Evolutionary conservation across 2,329 filamentous ascomycete genomes (phyloP).

Genomic region (Alternaria arbusti): DNA sequence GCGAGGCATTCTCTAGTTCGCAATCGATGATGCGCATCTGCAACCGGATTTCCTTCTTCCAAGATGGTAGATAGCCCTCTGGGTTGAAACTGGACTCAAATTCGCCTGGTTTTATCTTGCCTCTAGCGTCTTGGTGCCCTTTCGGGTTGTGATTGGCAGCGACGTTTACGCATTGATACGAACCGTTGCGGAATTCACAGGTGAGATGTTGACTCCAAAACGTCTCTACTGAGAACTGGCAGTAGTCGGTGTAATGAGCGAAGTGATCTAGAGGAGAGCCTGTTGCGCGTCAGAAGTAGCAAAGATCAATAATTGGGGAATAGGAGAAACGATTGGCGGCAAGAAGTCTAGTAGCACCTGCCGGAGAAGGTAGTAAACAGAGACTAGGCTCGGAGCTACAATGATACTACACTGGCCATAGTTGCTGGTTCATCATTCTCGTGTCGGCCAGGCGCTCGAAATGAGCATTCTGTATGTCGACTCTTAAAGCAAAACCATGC

Average conservation of each 20-base stretch:
- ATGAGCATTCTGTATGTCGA: not conserved
- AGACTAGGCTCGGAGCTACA: too few species aligned
- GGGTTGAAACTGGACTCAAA: conserved; percentile 45
- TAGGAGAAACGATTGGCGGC: not conserved
- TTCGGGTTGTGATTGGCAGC: conserved; percentile 46
- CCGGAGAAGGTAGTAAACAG: too few species aligned
- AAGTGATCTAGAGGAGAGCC: not conserved
- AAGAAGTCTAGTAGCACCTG: too few species aligned
- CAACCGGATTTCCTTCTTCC: not conserved
- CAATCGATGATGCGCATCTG: not conserved
- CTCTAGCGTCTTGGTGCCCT: conserved; percentile 55
- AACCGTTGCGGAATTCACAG: not conserved
- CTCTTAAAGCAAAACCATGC: too few species aligned
- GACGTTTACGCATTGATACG: conserved; percentile 41
- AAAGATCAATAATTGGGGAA: not conserved
- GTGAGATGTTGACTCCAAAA: not conserved
- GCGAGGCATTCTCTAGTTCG: not conserved
- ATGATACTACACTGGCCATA: too few species aligned
- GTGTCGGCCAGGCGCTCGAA: too few species aligned
- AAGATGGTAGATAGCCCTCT: conserved; percentile 13
- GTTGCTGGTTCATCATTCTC: too few species aligned
- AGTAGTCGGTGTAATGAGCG: conserved; percentile 29
- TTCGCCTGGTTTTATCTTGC: conserved; percentile 52
- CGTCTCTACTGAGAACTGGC: conserved; percentile 15
- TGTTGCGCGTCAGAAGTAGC: not conserved